phyloP scores from a whole-genome alignment of 495 filamentous ascomycete genomes.

The Podospora pseudoanserina region DNA sequence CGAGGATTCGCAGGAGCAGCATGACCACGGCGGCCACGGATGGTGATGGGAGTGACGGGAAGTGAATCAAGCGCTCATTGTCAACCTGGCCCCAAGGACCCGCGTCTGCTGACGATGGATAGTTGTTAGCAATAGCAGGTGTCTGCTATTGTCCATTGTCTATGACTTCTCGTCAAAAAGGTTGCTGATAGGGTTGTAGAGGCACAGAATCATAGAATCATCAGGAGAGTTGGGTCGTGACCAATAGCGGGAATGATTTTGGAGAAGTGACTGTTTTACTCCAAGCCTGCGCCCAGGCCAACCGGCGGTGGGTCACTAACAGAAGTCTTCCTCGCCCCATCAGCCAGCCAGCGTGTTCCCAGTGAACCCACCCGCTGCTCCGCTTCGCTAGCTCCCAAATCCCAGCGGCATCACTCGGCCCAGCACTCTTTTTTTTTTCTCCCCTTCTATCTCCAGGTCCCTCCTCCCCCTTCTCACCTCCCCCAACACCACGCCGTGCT shows the following conservation, averaged over 20 bases:
- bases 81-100: not conserved
- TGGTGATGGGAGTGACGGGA: not conserved
- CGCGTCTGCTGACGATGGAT: too few species aligned
- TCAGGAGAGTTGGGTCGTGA: too few species aligned
- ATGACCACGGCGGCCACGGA: not conserved
- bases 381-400: constrained; percentile 16
- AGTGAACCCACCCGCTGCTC: not conserved
- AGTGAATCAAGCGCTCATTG: not conserved
- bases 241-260: too few species aligned
- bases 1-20: constrained; percentile 7
- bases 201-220: too few species aligned
- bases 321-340: constrained; percentile 19
- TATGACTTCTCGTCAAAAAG: too few species aligned
- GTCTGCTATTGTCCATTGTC: too few species aligned
- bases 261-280: not conserved
- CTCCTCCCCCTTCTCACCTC: constrained; percentile 20
- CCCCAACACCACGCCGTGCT: constrained; percentile 23
- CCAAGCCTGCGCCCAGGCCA: constrained; percentile 12
- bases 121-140: too few species aligned
- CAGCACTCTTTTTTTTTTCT: constrained; percentile 27
- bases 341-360: constrained; percentile 13
- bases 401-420: constrained; percentile 22
- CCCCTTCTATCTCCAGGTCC: constrained; percentile 24
- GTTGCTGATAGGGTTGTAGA: too few species aligned
- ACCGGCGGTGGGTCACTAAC: constrained; percentile 1